Conservation (phyloP, 1,284 basidiomycete genomes). For the Cronartium ribicola region DNA sequence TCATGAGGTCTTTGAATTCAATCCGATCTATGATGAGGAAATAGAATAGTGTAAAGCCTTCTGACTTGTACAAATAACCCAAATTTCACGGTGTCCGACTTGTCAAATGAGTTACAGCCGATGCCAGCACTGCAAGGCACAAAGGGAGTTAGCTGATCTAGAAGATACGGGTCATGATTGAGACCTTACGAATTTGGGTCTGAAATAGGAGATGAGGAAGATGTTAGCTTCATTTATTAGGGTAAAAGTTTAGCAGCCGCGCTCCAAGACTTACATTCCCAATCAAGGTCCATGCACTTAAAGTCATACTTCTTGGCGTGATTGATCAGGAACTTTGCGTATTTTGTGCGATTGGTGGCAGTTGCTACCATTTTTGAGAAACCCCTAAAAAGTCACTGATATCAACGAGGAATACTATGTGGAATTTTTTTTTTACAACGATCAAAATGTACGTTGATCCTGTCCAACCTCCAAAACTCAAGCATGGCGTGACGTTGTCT, state of each 20-base stretch:
- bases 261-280: too few relatives aligned
- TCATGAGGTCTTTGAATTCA: neutral
- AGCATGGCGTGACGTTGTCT: slow-evolving; percentile 24
- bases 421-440: neutral
- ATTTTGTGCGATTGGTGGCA: slow-evolving; percentile 17
- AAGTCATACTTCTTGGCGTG: slow-evolving; percentile 20
- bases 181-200: too few relatives aligned
- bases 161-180: too few relatives aligned
- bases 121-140: slow-evolving; percentile 33
- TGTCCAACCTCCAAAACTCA: slow-evolving; percentile 35
- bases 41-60: neutral
- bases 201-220: too few relatives aligned
- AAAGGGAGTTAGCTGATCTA: too few relatives aligned
- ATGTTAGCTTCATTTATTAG: too few relatives aligned
- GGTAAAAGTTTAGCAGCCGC: too few relatives aligned
- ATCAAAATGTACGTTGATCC: slow-evolving; percentile 15
- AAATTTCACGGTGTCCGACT: slow-evolving; percentile 24
- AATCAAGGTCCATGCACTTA: slow-evolving; percentile 19
- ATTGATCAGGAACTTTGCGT: slow-evolving; percentile 18
- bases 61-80: slow-evolving; percentile 23
- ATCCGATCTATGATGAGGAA: neutral
- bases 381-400: slow-evolving; percentile 4
- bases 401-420: neutral
- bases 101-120: slow-evolving; percentile 31
- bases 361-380: slow-evolving; percentile 20